Evolutionary conservation across 1,284 basidiomycete species (phyloP), one percentile per base, ranked within the genome.

Genomic region (Leccinum variabile): DNA sequence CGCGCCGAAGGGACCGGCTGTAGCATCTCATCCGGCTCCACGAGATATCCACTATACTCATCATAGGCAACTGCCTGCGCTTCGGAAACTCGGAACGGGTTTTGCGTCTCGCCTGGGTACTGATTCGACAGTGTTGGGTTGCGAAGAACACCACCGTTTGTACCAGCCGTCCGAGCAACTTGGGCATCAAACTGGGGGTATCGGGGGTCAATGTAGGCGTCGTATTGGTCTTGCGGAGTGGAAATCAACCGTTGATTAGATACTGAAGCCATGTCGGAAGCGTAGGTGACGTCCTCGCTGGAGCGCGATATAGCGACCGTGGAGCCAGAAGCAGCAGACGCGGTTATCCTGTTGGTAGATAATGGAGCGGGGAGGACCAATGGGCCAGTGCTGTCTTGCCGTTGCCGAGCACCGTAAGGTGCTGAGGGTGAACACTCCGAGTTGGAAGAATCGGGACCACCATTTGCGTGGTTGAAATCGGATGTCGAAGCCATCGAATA

Each of bases 401-500:
- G 80, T 56, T 80, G 81, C 6, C 88, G 83, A 39, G 76, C 78
- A 30, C 71, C 69, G 60, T 77, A 64, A 7, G 66, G 69, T 10
- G 37, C 63, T 1, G 87, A 87, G 3, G 66, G 72, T 3, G 75
- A 73, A 6, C 86, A 88, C 53, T 91, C 90, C 50, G 83, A 71
- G 2, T 89, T 90, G 66, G 84, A 86, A n/a, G 82, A 78, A 68
- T 90, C 85, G 67, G 83, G 82, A 50, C 77, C 80, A 49, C 79
- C 71, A 25, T 72, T 77, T 57, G 81, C 77, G 63, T 78, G 81
- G 70, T 87, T 88, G 11, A 86, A 84, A 65, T 95, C 92, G 59
- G 87, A 86, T 37, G 86, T 88, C 1, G 92, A 94, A 4, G 86
- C 84, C 72, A 89, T 77, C 8, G 92, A 95, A 69, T 92, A 89